Base-by-base conservation (phyloP, 1,284 basidiomycete species). In the Rhodotorula sp. region DNA sequence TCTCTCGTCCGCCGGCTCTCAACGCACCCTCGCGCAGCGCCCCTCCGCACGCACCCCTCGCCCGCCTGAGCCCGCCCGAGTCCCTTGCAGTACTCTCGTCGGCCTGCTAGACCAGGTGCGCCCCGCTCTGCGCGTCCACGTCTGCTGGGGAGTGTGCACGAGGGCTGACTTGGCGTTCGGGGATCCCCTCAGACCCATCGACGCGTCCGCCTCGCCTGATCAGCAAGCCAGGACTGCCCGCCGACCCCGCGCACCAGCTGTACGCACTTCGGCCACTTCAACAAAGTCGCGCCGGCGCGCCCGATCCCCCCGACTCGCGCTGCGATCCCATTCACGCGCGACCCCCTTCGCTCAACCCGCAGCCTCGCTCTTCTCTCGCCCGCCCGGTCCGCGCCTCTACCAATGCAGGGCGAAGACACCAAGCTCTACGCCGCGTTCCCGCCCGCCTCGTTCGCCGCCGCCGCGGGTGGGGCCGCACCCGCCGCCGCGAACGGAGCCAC, bases 351-450 rank as follows among this genome's bases (percentile, higher is more conserved):
- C 39, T 54, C 53, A 54, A 54, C 53, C 27, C 37, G 37, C 15
- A 0, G 27, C 27, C 46, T 46, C 55, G 54, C 63, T 46, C 64
- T 29, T 39, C 37, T 17, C 57, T 3, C 56, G 1, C 21, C 25
- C n/a, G 17, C 19, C 17, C 32, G 8, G 4, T 15, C 44, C 37
- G 19, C 22, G 22, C 36, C 48, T 8, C n/a, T 10, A 17, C 36
- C 37, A 3, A 67, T 67, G 66, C 66, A 62, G 55, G 21, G 17
- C 22, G 62, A 64, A 36, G 67, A 69, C 29, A 15, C 29, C 17
- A 51, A 41, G 6, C 36, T 64, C 36, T 69, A 69, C 67, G 27
- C 34, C 36, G n/a, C 62, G 5, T 69, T 64, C 44, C 62, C 50
- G 51, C 41, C 62, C 22, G 17, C 56, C 34, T 46, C 57, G n/a